Conservation (phyloP, 2,329 filamentous ascomycete genomes). For the Fusarium sp. region DNA sequence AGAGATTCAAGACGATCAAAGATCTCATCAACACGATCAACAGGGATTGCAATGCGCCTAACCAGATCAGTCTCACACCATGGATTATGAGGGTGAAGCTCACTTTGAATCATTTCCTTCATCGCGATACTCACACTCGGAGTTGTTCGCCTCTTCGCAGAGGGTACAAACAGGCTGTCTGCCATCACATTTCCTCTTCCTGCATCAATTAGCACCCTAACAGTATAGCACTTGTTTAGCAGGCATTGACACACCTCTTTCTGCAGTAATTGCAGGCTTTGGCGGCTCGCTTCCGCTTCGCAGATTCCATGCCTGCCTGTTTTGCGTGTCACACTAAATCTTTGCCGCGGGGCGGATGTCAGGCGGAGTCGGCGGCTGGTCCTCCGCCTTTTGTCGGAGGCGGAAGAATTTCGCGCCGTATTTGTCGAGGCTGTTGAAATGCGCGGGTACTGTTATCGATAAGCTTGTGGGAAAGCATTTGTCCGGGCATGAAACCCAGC, state of each 20-base stretch:
- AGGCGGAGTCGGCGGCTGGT: constrained; percentile 22
- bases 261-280: constrained; percentile 38
- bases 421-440: accelerated
- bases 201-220: not conserved
- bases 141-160: constrained; percentile 34
- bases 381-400: not conserved
- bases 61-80: accelerated
- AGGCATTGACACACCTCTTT: constrained; percentile 16
- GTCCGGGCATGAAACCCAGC: not conserved
- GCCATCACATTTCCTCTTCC: constrained; percentile 36
- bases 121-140: constrained; percentile 30
- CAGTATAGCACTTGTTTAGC: not conserved
- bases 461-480: accelerated
- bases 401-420: not conserved
- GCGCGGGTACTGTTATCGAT: not conserved
- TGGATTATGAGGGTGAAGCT: not conserved
- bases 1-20: constrained; percentile 28
- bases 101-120: constrained; percentile 10
- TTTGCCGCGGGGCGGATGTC: constrained; percentile 26
- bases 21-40: constrained; percentile 33
- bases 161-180: constrained; percentile 30
- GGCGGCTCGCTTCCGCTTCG: constrained; percentile 38
- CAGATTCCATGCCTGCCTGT: constrained; percentile 26
- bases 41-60: constrained; percentile 4
- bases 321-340: constrained; percentile 8